Conservation (phyloP, 192 early-diverging fungal species). For the Neocallimastix lanati region DNA sequence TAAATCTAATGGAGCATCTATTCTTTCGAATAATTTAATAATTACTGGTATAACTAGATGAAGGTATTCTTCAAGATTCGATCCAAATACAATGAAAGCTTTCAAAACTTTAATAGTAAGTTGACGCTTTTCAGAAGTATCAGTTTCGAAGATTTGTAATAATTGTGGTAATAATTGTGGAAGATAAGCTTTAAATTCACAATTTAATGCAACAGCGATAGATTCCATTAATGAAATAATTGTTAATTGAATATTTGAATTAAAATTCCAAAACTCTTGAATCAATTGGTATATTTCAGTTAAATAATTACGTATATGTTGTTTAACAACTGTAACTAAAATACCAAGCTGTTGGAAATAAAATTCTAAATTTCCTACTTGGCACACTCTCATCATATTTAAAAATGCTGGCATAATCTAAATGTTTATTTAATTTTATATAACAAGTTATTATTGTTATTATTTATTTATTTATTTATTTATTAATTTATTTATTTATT, state of each 20-base stretch:
- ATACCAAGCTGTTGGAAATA: conserved; percentile 76
- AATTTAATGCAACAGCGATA: conserved; percentile 64
- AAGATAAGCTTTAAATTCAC: conserved; percentile 71
- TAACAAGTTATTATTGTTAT: too few relatives aligned
- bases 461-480: too few relatives aligned
- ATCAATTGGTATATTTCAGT: conserved; percentile 62
- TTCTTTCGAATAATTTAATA: conserved; percentile 57
- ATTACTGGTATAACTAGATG: conserved; percentile 46
- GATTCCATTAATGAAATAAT: conserved; percentile 72
- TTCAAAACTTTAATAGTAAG: conserved; percentile 50
- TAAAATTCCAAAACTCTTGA: conserved; percentile 52
- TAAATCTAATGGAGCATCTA: conserved; percentile 36
- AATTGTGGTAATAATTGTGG: conserved; percentile 64
- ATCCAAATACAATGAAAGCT: conserved; percentile 61
- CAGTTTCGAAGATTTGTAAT: conserved; percentile 66
- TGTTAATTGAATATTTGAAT: conserved; percentile 54
- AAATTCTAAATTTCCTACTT: conserved; percentile 59
- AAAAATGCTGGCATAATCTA: conserved; percentile 81
- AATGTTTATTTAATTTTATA: too few relatives aligned
- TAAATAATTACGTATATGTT: conserved; percentile 75
- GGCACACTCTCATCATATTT: conserved; percentile 67
- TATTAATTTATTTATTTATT: too few relatives aligned
- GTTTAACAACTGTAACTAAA: conserved; percentile 64
- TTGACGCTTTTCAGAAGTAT: conserved; percentile 45
- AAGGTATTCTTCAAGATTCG: conserved; percentile 81